Evolutionary conservation across 129 eudicot species (phyloP), one percentile per base, ranked within the genome.

Genomic region (Glebionis coronaria): DNA sequence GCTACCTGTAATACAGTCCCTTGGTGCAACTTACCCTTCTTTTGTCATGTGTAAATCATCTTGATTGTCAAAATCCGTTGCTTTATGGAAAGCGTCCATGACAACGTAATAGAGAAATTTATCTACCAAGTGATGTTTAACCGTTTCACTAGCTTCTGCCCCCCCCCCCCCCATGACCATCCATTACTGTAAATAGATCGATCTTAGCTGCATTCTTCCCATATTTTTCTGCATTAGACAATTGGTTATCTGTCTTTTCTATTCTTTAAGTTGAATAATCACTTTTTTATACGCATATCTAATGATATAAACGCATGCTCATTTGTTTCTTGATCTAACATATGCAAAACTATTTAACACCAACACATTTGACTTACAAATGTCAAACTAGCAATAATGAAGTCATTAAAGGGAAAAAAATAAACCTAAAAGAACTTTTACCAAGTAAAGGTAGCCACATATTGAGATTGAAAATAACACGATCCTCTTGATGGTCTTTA

Each of bases 111-210:
- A 46, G 60, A 67, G 75, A 77, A 87, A 74, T 77, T 77, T 81
- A 68, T 76, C 85, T 20, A 79, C 25, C 23, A 84, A 70, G 28
- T 79, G 50, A 16, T 63, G 61, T 49, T 81, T 76, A 65, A 85
- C 90, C 82, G 72, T 71, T 61, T 84, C 95, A 70, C 95, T 87
- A 29, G 95, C 95, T 79, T 87, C 83, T 13, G n/a, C n/a, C n/a
- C n/a, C n/a, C n/a, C n/a, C 63, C 20, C 14, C 95, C 95, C 67
- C 85, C 90, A 79, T 87, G 95, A n/a, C 95, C 95, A 82, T 87
- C 95, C 31, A 87, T 82, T 21, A 87, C 62, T 53, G 95, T 90
- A 70, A 82, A 74, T 38, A 87, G 59, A 81, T 83, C 77, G 23
- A 87, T 56, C 63, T 40, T 73, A 44, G 61, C 67, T 58, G 64